Conservation (phyloP, 2,329 filamentous ascomycete genomes). For the Verticillium zaregamsianum region DNA sequence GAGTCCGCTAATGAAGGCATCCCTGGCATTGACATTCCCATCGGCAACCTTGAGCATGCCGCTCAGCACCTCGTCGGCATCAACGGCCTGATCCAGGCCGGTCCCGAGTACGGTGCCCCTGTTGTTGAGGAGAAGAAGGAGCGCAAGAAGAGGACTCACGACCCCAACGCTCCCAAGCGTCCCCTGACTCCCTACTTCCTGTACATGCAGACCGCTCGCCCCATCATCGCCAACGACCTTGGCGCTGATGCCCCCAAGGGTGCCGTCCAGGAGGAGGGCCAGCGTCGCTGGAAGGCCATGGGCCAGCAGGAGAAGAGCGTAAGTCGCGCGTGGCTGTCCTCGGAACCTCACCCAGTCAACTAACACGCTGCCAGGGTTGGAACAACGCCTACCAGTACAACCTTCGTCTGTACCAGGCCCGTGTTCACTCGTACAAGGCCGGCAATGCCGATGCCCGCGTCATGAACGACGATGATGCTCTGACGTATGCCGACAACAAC, state of each 20-base stretch:
- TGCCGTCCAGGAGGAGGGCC: slow-evolving; percentile 83
- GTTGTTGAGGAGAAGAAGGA: slow-evolving; percentile 72
- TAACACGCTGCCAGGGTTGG: slow-evolving; percentile 41
- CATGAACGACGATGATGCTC: slow-evolving; percentile 58
- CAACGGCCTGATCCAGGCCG: slow-evolving; percentile 3
- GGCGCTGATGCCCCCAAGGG: slow-evolving; percentile 74
- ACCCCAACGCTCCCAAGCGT: slow-evolving; percentile 92
- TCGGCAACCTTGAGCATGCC: slow-evolving; percentile 50
- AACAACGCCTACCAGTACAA: slow-evolving; percentile 66
- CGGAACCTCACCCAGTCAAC: not conserved
- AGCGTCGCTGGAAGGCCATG: slow-evolving; percentile 81
- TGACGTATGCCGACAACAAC: slow-evolving; percentile 56
- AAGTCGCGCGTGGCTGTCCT: slow-evolving; percentile 15
- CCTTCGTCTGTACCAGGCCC: slow-evolving; percentile 60
- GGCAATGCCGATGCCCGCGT: slow-evolving; percentile 55
- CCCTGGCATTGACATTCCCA: slow-evolving; percentile 31
- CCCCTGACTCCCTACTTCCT: slow-evolving; percentile 93
- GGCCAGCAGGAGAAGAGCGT: slow-evolving; percentile 64
- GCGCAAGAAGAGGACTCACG: slow-evolving; percentile 80
- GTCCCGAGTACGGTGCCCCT: slow-evolving; percentile 21
- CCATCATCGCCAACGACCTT: slow-evolving; percentile 75
- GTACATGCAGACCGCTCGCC: slow-evolving; percentile 84
- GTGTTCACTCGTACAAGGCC: slow-evolving; percentile 60
- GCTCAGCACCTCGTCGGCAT: slow-evolving; percentile 40
- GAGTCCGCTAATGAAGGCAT: slow-evolving; percentile 48